Percentiles rank a stretch among this genome's conserved stretches.
Conservation (phyloP, 352 stramenopile species). For the Halophytophthora polymorphica region DNA sequence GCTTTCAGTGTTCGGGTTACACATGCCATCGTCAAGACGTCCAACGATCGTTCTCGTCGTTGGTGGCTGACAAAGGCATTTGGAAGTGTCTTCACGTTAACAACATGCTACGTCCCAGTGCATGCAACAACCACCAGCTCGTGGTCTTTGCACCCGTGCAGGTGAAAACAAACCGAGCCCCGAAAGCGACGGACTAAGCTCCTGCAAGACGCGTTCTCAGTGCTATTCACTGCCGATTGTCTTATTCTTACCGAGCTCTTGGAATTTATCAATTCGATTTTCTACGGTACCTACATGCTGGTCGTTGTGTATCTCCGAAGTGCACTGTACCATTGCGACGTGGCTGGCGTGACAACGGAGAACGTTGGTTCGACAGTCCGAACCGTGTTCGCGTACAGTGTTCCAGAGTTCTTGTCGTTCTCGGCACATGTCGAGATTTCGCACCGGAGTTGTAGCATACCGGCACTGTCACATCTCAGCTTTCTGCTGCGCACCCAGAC, state of each 20-base stretch:
- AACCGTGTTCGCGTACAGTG: slow-evolving; percentile 12
- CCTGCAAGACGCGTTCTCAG: neutral
- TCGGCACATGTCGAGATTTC: slow-evolving; percentile 1
- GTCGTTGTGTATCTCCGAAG: slow-evolving; percentile 7
- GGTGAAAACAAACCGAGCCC: no score
- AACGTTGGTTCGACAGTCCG: neutral
- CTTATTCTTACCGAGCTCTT: slow-evolving; percentile 18
- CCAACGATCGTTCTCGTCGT: no score
- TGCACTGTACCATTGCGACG: slow-evolving; percentile 16
- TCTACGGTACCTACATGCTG: slow-evolving; percentile 10
- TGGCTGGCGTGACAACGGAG: neutral
- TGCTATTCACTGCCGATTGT: slow-evolving; percentile 18
- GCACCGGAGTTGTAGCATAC: slow-evolving; percentile 5
- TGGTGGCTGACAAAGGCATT: no score
- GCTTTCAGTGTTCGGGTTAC: no score
- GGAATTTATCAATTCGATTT: slow-evolving; percentile 16
- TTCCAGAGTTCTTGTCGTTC: slow-evolving; percentile 17
- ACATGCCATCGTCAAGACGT: no score
- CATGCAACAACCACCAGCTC: no score
- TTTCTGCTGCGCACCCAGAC: slow-evolving; percentile 20
- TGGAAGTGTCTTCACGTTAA: no score
- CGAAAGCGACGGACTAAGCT: no score
- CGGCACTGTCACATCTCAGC: slow-evolving; percentile 7
- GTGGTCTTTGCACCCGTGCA: no score
- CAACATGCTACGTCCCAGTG: no score